A percentile compares a stretch with the other conserved stretches of the same genome.
Evolutionary conservation across 805 yeast species (phyloP).

Genomic region (Pichia manshurica): DNA sequence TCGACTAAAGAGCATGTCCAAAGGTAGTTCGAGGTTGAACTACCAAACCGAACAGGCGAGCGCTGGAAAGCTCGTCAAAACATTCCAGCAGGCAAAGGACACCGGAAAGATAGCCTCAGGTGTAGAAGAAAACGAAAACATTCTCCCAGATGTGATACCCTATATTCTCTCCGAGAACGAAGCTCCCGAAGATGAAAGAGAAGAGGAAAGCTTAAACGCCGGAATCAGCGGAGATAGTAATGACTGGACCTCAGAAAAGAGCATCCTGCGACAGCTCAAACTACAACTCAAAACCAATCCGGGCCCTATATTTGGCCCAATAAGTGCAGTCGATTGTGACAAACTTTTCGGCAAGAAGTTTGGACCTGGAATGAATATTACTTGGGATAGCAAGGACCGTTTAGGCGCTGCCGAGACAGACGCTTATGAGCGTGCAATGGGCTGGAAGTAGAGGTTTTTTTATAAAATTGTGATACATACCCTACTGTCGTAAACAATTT

Average conservation of each 20-base stretch:
- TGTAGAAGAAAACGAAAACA: constrained; percentile 1
- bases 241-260: constrained; percentile 3
- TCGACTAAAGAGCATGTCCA: neutral
- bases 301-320: constrained; percentile 22
- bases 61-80: neutral
- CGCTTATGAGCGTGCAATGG: constrained; percentile 27
- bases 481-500: too few relatives aligned
- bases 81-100: neutral
- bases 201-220: neutral
- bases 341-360: constrained; percentile 23
- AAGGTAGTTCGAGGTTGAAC: neutral
- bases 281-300: constrained; percentile 20
- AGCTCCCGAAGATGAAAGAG: neutral
- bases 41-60: neutral
- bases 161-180: constrained; percentile 1
- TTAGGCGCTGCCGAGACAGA: constrained; percentile 23
- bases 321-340: constrained; percentile 19
- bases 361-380: constrained; percentile 21
- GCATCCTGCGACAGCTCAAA: neutral
- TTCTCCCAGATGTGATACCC: constrained; percentile 2
- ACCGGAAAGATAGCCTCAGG: neutral
- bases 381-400: constrained; percentile 23
- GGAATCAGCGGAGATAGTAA: neutral
- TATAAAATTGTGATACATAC: too few relatives aligned
- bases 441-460: constrained; percentile 12